A percentile compares a stretch with the other conserved stretches of the same genome.
These are phyloP conservation scores for Phytophthora constricta DNA, from an alignment of 352 stramenopile genomes.

Conservation along the genomic window DNA sequence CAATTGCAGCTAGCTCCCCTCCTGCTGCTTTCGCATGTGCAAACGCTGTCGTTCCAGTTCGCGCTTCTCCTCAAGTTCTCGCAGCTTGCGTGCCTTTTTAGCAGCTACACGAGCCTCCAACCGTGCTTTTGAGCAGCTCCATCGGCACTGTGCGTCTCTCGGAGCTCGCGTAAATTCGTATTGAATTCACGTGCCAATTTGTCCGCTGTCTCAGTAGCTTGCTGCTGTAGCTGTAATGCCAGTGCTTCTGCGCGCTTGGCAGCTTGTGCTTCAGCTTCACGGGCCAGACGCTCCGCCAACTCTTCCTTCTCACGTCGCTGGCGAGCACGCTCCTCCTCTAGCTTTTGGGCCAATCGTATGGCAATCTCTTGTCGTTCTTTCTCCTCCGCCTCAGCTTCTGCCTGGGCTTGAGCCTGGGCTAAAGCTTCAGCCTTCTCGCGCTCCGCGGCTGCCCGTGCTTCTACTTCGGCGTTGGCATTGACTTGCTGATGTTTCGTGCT, in stretches of 20 bases:
- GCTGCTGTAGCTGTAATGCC: constrained; percentile 39
- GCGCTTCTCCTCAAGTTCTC: constrained; percentile 74
- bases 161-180: constrained; percentile 64
- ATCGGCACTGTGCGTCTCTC: constrained; percentile 63
- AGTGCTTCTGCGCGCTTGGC: constrained; percentile 29
- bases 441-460: constrained; percentile 16
- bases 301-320: constrained; percentile 60
- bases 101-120: constrained; percentile 74
- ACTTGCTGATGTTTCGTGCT: constrained; percentile 13
- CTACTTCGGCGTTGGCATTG: constrained; percentile 17
- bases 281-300: constrained; percentile 41
- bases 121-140: constrained; percentile 62
- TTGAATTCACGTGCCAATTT: constrained; percentile 72
- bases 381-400: constrained; percentile 40
- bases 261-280: constrained; percentile 53
- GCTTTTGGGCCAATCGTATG: constrained; percentile 32
- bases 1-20: constrained; percentile 42
- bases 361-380: constrained; percentile 38
- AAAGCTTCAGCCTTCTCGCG: constrained; percentile 27
- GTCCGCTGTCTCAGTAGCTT: constrained; percentile 57
- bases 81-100: constrained; percentile 81
- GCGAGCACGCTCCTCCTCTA: constrained; percentile 64
- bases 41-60: constrained; percentile 62
- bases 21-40: constrained; percentile 48
- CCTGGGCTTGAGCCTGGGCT: constrained; percentile 32